Conservation (phyloP, 2,329 filamentous ascomycete species). For the Colletotrichum plurivorum region DNA sequence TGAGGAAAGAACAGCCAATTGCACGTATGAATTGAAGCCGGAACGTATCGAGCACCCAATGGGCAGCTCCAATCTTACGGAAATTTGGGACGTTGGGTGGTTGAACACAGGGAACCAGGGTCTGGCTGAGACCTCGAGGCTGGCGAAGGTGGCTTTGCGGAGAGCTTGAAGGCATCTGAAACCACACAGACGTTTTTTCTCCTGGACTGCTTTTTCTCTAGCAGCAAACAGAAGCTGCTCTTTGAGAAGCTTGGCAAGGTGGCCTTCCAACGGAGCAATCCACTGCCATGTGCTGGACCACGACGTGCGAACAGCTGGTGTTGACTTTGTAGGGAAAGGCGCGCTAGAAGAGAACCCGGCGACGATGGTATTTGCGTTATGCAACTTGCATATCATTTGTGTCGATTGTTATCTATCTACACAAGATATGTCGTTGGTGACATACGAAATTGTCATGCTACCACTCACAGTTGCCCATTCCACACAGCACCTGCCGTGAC, state of each 20-base stretch:
- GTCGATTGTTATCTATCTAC: too few relatives aligned
- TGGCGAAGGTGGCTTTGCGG: slow-evolving; percentile 1
- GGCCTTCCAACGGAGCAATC: not conserved
- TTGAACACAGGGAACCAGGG: slow-evolving; percentile 1
- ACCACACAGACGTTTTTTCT: not conserved
- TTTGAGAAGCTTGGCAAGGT: not conserved
- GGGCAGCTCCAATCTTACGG: not conserved
- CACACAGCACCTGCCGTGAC: slow-evolving; percentile 13
- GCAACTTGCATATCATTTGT: not conserved
- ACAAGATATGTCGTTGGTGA: too few relatives aligned
- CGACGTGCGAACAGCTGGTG: not conserved
- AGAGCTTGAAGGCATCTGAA: slow-evolving; percentile 15
- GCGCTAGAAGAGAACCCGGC: not conserved
- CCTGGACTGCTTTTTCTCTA: too few relatives aligned
- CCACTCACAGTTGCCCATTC: slow-evolving; percentile 19
- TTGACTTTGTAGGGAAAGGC: not conserved
- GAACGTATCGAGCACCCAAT: not conserved
- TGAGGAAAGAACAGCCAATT: not conserved
- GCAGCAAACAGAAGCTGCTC: not conserved
- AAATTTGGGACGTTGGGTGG: not conserved
- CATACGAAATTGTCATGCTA: slow-evolving; percentile 1
- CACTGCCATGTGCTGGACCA: not conserved
- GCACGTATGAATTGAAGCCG: not conserved
- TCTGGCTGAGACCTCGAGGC: slow-evolving; percentile 9
- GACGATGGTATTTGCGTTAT: not conserved